Percentiles rank a stretch among this genome's conserved stretches.
Conservation (phyloP, 78 protist species). For the Dictyostelium purpureum region DNA sequence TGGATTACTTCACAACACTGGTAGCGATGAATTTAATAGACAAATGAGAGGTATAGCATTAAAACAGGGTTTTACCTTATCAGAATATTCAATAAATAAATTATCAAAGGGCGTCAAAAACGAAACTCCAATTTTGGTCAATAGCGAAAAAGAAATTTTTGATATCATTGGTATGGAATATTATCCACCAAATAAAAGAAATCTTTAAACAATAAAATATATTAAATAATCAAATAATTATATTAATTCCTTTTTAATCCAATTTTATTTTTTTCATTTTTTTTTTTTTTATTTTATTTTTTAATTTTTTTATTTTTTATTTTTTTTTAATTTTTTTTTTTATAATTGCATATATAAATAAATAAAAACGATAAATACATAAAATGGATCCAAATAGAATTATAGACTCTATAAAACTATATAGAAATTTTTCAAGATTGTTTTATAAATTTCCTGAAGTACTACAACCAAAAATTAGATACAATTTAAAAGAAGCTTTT, state of each 20-base stretch:
- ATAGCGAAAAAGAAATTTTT: constrained; percentile 45
- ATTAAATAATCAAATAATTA: background rate
- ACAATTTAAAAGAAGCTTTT: background rate
- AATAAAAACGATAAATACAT: too few relatives aligned
- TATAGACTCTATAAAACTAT: background rate
- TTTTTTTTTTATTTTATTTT: too few relatives aligned
- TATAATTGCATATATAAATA: too few relatives aligned
- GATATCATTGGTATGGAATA: constrained; percentile 41
- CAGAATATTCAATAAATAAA: constrained; percentile 34
- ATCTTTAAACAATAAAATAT: background rate
- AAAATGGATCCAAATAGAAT: too few relatives aligned
- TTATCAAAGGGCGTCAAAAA: background rate
- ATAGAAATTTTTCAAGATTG: background rate
- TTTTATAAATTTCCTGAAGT: background rate
- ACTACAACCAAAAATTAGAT: background rate
- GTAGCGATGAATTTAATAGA: constrained; percentile 32
- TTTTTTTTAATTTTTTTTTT: too few relatives aligned
- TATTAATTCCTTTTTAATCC: too few relatives aligned
- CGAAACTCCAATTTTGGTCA: background rate
- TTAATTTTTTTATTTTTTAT: too few relatives aligned
- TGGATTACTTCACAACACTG: constrained; percentile 56
- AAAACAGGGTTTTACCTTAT: constrained; percentile 15
- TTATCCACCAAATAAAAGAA: constrained; percentile 38
- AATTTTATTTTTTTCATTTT: too few relatives aligned
- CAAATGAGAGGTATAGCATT: constrained; percentile 23